Evolutionary conservation across 495 filamentous ascomycete genomes (phyloP).

Genomic region (Aspergillus panamensis): DNA sequence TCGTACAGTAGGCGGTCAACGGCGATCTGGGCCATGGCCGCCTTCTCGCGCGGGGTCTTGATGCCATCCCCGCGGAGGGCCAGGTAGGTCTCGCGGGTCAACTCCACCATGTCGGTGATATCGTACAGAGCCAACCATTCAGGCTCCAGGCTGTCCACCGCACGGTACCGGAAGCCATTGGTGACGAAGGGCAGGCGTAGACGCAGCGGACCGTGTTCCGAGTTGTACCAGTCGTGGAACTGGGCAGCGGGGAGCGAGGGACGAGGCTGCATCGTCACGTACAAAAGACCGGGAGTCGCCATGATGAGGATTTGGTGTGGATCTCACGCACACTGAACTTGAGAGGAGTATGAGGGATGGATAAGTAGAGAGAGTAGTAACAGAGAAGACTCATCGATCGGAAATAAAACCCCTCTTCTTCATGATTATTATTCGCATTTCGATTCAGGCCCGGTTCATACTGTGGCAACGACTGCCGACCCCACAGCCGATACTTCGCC

Average conservation of each 20-base stretch:
- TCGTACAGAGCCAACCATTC: slow-evolving; percentile 79
- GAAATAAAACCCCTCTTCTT: neutral
- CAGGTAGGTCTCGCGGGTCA: slow-evolving; percentile 63
- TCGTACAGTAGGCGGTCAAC: slow-evolving; percentile 69
- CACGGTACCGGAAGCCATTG: slow-evolving; percentile 76
- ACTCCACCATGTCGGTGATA: slow-evolving; percentile 65
- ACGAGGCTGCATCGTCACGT: slow-evolving; percentile 74
- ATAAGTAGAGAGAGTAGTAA: neutral
- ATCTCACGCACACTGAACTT: neutral
- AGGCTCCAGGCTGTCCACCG: slow-evolving; percentile 54
- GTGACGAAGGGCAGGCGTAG: slow-evolving; percentile 67
- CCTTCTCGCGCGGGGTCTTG: slow-evolving; percentile 68
- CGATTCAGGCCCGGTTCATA: neutral
- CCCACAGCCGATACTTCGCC: slow-evolving; percentile 10
- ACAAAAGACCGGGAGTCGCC: slow-evolving; percentile 61
- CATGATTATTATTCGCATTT: slow-evolving; percentile 9
- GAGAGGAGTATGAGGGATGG: neutral
- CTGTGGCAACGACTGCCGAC: slow-evolving; percentile 19
- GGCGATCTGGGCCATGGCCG: slow-evolving; percentile 70
- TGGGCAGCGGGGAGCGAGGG: slow-evolving; percentile 58
- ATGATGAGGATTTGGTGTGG: slow-evolving; percentile 23
- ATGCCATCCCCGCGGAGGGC: slow-evolving; percentile 59
- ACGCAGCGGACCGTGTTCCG: slow-evolving; percentile 77
- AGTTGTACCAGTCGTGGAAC: slow-evolving; percentile 91
- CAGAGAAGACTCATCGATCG: neutral